Conservation (phyloP, 257 asterid genomes). For the Solanum piurae region DNA sequence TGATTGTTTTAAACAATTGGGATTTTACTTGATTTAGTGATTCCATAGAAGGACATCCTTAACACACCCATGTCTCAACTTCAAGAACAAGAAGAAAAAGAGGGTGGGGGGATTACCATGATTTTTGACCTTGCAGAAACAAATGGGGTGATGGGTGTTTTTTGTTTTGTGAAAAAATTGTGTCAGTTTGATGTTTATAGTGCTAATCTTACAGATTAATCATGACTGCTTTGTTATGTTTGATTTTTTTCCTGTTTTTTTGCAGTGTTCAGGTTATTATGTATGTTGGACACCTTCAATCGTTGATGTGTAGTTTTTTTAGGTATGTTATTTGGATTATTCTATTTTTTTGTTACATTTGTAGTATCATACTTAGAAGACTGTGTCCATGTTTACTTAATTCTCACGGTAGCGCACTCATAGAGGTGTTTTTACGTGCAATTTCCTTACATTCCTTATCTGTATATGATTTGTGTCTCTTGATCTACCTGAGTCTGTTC, state of each 20-base stretch:
- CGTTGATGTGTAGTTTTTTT: slow-evolving; percentile 7
- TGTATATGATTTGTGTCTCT: background rate
- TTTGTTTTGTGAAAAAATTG: background rate
- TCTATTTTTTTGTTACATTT: background rate
- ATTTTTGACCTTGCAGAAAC: background rate
- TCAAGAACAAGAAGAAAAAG: background rate
- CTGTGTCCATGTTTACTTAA: slow-evolving; percentile 1
- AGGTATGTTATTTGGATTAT: background rate
- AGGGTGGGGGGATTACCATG: background rate
- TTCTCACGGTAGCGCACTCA: background rate
- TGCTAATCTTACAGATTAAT: background rate
- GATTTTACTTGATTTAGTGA: background rate
- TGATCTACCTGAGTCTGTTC: background rate
- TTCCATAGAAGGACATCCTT: background rate
- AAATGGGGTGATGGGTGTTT: background rate
- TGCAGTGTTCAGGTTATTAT: slow-evolving; percentile 5
- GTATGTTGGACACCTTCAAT: slow-evolving; percentile 11
- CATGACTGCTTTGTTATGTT: background rate
- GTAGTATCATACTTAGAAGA: slow-evolving; percentile 2
- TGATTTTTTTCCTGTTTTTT: background rate
- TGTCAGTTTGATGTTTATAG: background rate
- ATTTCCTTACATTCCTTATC: background rate
- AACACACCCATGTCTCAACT: background rate
- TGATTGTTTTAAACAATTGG: background rate
- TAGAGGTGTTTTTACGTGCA: background rate